Percentiles rank a stretch among this genome's conserved stretches.
Evolutionary conservation across 176 grass and related monocot species (phyloP).

Genomic region (Avena atlantica): DNA sequence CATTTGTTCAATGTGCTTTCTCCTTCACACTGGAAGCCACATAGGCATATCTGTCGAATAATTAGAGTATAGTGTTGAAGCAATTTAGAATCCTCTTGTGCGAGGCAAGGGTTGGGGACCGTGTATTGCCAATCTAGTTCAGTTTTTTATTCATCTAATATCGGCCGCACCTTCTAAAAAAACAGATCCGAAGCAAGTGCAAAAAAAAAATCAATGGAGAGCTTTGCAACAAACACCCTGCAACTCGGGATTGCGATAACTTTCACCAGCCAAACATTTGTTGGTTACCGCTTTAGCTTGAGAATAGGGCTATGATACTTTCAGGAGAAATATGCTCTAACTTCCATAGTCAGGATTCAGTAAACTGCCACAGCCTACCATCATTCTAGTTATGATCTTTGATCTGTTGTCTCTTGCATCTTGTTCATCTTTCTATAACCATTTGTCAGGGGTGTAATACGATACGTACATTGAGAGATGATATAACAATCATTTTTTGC

Average conservation of each 20-base stretch:
- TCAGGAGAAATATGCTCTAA: not conserved
- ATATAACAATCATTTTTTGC: not conserved
- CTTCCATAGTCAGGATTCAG: not conserved
- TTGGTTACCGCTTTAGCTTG: not conserved
- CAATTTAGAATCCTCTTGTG: not conserved
- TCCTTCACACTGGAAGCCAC: not conserved
- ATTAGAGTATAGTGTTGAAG: not conserved
- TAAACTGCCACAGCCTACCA: not conserved
- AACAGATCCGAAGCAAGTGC: not conserved
- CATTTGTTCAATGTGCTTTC: not conserved
- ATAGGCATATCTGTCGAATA: too few relatives aligned
- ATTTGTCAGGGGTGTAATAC: not conserved
- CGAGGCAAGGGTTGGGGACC: not conserved
- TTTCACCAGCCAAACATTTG: constrained; percentile 15
- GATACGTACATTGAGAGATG: not conserved
- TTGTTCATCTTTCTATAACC: not conserved
- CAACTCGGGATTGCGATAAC: not conserved
- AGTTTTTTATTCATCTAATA: not conserved
- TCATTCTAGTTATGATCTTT: not conserved
- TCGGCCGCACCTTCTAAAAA: not conserved
- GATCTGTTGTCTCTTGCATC: not conserved
- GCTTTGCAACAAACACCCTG: constrained; percentile 6
- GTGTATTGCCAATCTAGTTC: not conserved
- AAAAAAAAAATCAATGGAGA: not conserved
- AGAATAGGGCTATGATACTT: not conserved